Evolutionary conservation across 2,329 filamentous ascomycete genomes (phyloP).

Genomic region (Talaromyces islandicus): DNA sequence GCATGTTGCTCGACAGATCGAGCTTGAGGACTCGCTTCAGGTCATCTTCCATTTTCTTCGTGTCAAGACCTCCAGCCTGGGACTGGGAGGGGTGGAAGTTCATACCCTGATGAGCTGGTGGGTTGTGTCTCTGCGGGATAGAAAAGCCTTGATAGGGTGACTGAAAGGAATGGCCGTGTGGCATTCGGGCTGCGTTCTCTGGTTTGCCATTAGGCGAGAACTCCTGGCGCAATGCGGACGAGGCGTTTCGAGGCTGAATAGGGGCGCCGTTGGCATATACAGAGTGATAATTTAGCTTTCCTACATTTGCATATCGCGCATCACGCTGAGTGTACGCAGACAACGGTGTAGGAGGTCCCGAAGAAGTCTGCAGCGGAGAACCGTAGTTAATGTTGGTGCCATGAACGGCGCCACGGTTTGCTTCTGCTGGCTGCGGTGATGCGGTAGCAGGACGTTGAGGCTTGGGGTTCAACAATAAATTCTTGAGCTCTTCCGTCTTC

Average conservation of each 20-base stretch:
- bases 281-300: slow-evolving; percentile 18
- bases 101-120: slow-evolving; percentile 18
- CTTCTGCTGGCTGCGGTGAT: slow-evolving; percentile 18
- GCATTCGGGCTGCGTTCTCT: neutral
- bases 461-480: slow-evolving; percentile 38
- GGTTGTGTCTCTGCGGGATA: slow-evolving; percentile 15
- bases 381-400: slow-evolving; percentile 22
- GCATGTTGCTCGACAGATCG: slow-evolving; percentile 25
- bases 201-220: slow-evolving; percentile 15
- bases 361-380: slow-evolving; percentile 26
- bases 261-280: slow-evolving; percentile 17
- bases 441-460: slow-evolving; percentile 30
- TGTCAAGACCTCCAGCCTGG: slow-evolving; percentile 25
- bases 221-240: slow-evolving; percentile 28
- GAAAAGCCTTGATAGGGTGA: slow-evolving; percentile 13
- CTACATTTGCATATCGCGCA: slow-evolving; percentile 8
- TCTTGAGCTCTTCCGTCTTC: slow-evolving; percentile 42
- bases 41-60: slow-evolving; percentile 44
- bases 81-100: slow-evolving; percentile 19
- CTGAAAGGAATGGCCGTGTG: slow-evolving; percentile 15
- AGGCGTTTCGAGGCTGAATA: slow-evolving; percentile 19
- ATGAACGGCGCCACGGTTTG: neutral
- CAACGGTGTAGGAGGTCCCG: slow-evolving; percentile 25
- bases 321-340: slow-evolving; percentile 9
- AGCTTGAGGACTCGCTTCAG: slow-evolving; percentile 43